Percentiles rank a stretch among this genome's conserved stretches.
Evolutionary conservation across 371 early-diverging fungal genomes (phyloP).

Genomic region (Mucor mucedo): DNA sequence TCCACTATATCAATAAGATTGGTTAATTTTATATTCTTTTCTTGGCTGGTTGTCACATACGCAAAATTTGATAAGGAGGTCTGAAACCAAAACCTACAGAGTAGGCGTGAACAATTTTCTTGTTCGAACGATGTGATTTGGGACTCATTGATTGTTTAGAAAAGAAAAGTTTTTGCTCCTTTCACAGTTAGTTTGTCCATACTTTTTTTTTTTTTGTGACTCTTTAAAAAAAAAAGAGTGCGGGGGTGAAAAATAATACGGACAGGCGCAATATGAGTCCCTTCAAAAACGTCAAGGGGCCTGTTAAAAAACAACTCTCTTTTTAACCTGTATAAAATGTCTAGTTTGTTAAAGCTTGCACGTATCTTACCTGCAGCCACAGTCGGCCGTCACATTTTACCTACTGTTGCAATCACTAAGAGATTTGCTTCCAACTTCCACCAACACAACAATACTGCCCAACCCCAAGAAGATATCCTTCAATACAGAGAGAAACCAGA

Average conservation of each 20-base stretch:
- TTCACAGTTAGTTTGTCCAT: not conserved
- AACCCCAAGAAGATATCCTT: conserved; percentile 34
- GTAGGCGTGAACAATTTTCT: conserved; percentile 81
- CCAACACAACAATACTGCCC: not conserved
- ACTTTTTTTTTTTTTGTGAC: not conserved
- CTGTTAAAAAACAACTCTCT: conserved; percentile 22
- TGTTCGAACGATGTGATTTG: conserved; percentile 49
- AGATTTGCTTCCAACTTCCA: conserved; percentile 15
- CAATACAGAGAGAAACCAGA: conserved; percentile 62
- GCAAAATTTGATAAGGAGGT: conserved; percentile 87
- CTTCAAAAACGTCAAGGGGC: conserved; percentile 28
- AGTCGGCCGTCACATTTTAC: not conserved
- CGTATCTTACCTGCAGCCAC: conserved; percentile 17
- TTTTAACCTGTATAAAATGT: conserved; percentile 8
- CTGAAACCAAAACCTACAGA: conserved; percentile 80
- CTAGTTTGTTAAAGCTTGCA: conserved; percentile 20
- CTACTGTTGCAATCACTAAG: not conserved
- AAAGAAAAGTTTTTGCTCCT: not conserved
- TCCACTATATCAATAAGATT: conserved; percentile 58
- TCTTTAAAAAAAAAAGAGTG: not conserved
- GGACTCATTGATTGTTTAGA: conserved; percentile 1
- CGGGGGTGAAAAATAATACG: not conserved
- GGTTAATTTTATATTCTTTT: not conserved
- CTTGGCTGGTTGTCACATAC: conserved; percentile 43
- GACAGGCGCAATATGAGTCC: not conserved